phyloP scores from a whole-genome alignment of 1,284 basidiomycete species.

The Wolfiporia cocos region DNA sequence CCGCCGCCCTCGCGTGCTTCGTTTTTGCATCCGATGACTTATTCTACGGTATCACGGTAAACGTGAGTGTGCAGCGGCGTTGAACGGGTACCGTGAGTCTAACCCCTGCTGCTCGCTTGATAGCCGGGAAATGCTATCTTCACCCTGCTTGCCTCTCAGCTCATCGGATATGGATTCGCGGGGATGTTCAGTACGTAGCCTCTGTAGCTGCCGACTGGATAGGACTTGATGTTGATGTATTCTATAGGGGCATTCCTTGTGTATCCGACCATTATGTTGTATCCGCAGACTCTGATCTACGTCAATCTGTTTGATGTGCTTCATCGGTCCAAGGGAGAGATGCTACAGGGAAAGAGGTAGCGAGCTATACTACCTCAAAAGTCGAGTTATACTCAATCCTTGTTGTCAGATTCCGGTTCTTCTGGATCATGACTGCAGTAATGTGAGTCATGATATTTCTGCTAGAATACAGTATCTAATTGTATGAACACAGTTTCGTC shows the following conservation, averaged over 20 bases:
- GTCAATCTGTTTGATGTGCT: constrained; percentile 51
- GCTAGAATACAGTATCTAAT: too few relatives aligned
- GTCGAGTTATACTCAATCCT: neutral
- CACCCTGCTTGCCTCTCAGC: constrained; percentile 23
- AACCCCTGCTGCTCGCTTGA: too few relatives aligned
- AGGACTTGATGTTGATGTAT: neutral
- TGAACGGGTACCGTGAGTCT: too few relatives aligned
- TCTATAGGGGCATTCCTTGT: constrained; percentile 26
- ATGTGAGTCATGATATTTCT: constrained; percentile 21
- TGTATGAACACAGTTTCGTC: constrained; percentile 2
- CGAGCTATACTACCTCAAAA: neutral
- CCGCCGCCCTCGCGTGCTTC: constrained; percentile 16
- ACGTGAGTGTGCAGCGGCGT: constrained; percentile 11
- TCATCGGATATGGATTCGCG: constrained; percentile 27
- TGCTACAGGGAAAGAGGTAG: constrained; percentile 42
- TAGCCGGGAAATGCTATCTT: constrained; percentile 28
- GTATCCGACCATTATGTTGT: constrained; percentile 26
- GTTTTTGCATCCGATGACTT: constrained; percentile 29
- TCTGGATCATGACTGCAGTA: constrained; percentile 49
- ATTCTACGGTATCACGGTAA: constrained; percentile 30
- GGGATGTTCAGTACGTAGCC: constrained; percentile 8
- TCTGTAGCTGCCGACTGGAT: neutral
- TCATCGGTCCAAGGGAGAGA: constrained; percentile 38
- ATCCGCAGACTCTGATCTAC: constrained; percentile 30
- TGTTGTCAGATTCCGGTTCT: constrained; percentile 26